Conservation (phyloP, 1,284 basidiomycete genomes). For the Trichosporon sp. region DNA sequence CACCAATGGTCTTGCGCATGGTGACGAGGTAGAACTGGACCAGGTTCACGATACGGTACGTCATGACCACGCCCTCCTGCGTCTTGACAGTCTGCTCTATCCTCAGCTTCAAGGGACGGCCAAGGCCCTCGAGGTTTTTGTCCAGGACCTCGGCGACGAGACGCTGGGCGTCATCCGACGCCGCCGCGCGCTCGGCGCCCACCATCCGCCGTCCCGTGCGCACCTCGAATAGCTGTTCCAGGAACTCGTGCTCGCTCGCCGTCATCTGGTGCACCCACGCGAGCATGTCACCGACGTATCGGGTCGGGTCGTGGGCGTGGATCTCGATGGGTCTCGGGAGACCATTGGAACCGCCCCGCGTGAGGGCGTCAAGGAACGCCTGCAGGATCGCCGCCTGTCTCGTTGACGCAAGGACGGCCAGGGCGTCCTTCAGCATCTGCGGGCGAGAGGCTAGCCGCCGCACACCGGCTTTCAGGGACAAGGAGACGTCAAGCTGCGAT, state of each 20-base stretch:
- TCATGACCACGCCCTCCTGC: constrained; percentile 87
- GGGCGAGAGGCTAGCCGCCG: constrained; percentile 71
- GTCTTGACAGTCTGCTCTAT: constrained; percentile 88
- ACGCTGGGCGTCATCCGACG: constrained; percentile 46
- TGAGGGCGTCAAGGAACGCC: constrained; percentile 83
- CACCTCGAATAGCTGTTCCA: constrained; percentile 79
- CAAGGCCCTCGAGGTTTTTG: constrained; percentile 77
- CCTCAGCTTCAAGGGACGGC: constrained; percentile 80
- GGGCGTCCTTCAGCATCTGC: constrained; percentile 79
- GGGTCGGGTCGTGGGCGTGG: constrained; percentile 92
- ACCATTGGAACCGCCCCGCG: constrained; percentile 82
- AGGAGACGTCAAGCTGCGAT: constrained; percentile 73
- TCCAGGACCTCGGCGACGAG: constrained; percentile 78
- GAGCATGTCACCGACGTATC: constrained; percentile 97
- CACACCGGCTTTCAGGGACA: constrained; percentile 73
- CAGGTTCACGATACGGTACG: constrained; percentile 90
- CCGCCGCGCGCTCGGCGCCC: constrained; percentile 56
- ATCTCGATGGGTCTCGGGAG: constrained; percentile 92
- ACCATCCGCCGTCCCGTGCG: constrained; percentile 73
- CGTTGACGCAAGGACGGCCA: constrained; percentile 75
- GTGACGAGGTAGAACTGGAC: constrained; percentile 91
- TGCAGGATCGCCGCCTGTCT: constrained; percentile 77
- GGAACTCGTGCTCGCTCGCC: constrained; percentile 88
- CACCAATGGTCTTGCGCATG: constrained; percentile 88
- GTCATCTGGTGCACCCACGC: constrained; percentile 98